Percentiles rank a stretch among this genome's conserved stretches.
Evolutionary conservation across 1,284 basidiomycete species (phyloP).

Genomic region (Trichosporon sp.): DNA sequence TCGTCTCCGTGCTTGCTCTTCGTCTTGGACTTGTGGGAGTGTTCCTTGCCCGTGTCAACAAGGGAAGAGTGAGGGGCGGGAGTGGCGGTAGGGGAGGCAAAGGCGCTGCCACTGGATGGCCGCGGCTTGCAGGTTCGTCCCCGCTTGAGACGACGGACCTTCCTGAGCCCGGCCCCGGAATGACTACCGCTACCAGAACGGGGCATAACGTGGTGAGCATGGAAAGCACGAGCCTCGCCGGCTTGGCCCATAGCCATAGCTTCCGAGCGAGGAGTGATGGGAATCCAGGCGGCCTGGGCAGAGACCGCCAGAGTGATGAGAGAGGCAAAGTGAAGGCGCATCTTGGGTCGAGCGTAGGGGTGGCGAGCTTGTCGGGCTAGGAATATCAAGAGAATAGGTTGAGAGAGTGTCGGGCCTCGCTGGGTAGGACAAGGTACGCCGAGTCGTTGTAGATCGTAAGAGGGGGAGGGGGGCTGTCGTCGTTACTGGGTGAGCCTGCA

Average conservation of each 20-base stretch:
- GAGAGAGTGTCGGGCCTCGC: not conserved
- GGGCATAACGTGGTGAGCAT: not conserved
- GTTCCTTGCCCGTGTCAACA: not conserved
- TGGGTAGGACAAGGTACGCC: not conserved
- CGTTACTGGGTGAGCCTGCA: constrained; percentile 17
- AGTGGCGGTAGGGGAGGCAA: constrained; percentile 3
- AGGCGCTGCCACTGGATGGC: constrained; percentile 9
- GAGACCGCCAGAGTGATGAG: constrained; percentile 19
- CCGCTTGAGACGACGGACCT: constrained; percentile 22
- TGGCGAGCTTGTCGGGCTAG: not conserved
- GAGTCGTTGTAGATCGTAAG: not conserved
- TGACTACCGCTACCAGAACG: constrained; percentile 10
- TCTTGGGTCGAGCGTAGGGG: not conserved
- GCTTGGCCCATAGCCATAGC: constrained; percentile 18
- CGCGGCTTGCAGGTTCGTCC: constrained; percentile 10
- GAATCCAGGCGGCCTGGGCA: not conserved
- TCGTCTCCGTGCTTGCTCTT: not conserved
- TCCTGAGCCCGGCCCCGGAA: constrained; percentile 15
- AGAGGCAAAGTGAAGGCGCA: constrained; percentile 2
- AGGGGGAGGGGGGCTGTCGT: constrained; percentile 6
- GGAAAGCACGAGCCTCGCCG: constrained; percentile 17
- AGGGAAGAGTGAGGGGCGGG: not conserved
- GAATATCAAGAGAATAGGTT: constrained; percentile 15
- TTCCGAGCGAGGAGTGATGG: not conserved
- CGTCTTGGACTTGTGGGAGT: constrained; percentile 13